Evolutionary conservation across 192 early-diverging fungal genomes (phyloP).

Genomic region (Thoreauomyces humboldtii): DNA sequence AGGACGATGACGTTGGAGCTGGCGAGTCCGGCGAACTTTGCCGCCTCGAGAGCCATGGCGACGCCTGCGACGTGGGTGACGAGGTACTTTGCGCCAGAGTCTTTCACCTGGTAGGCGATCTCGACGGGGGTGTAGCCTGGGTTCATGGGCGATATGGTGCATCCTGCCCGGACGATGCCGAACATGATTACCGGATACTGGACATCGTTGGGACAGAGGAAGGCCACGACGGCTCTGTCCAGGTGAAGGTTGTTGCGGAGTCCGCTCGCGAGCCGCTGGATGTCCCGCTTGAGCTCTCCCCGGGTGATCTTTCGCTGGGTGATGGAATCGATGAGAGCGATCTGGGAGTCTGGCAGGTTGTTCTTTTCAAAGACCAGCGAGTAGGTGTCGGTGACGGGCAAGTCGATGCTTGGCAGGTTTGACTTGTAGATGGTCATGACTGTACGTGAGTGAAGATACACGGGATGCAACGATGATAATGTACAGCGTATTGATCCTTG

Average conservation of each 20-base stretch:
- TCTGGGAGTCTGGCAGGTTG: not conserved
- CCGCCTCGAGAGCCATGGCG: conserved; percentile 26
- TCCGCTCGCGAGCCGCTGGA: conserved; percentile 50
- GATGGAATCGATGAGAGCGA: conserved; percentile 53
- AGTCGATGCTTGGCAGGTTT: conserved; percentile 27
- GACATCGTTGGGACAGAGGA: conserved; percentile 71
- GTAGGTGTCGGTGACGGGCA: conserved; percentile 42
- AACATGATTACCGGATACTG: conserved; percentile 61
- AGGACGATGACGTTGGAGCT: conserved; percentile 7
- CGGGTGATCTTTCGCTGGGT: conserved; percentile 46
- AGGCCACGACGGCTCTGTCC: conserved; percentile 63
- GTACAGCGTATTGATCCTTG: too few relatives aligned
- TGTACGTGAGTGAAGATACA: too few relatives aligned
- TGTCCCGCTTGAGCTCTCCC: conserved; percentile 39
- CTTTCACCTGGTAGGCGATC: conserved; percentile 71
- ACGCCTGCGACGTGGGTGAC: conserved; percentile 46
- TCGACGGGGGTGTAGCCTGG: conserved; percentile 81
- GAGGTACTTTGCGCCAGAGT: conserved; percentile 64
- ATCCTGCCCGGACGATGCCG: conserved; percentile 55
- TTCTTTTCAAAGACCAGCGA: conserved; percentile 14
- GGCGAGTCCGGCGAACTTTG: conserved; percentile 36
- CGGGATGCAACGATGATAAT: too few relatives aligned
- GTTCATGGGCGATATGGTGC: conserved; percentile 73
- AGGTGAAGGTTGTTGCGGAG: conserved; percentile 53
- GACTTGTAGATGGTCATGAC: conserved; percentile 43